A percentile compares a stretch with the other conserved stretches of the same genome.
Evolutionary conservation across 2,329 filamentous ascomycete genomes (phyloP).

Genomic region (Coccinonectria pachysandricola): DNA sequence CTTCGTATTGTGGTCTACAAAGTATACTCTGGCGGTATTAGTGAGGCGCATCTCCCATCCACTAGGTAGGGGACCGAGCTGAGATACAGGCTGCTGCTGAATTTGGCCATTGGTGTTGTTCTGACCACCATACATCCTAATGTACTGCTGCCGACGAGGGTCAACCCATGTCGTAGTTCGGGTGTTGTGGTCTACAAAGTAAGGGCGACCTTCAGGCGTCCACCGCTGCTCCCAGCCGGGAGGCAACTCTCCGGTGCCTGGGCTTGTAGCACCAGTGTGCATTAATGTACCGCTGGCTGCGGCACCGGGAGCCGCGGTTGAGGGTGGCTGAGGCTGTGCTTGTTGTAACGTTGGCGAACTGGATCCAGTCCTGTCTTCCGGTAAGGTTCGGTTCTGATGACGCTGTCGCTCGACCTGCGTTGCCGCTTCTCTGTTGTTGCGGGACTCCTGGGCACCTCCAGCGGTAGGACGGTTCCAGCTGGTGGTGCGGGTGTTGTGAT

Average conservation of each 20-base stretch:
- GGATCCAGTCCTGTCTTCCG: slow-evolving; percentile 87
- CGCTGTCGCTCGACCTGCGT: slow-evolving; percentile 87
- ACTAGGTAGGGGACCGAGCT: slow-evolving; percentile 87
- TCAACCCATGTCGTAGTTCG: slow-evolving; percentile 98
- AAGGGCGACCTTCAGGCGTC: slow-evolving; percentile 87
- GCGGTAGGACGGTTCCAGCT: slow-evolving; percentile 89
- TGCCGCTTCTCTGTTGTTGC: slow-evolving; percentile 75
- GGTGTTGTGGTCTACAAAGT: slow-evolving; percentile 98
- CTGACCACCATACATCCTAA: slow-evolving; percentile 88
- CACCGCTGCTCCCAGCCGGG: slow-evolving; percentile 94
- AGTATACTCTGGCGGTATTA: slow-evolving; percentile 95
- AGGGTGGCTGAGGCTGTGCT: slow-evolving; percentile 36
- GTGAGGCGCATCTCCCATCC: slow-evolving; percentile 99
- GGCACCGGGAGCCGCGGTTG: slow-evolving; percentile 23
- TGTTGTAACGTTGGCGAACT: slow-evolving; percentile 70
- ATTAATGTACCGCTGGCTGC: slow-evolving; percentile 65
- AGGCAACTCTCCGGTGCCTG: slow-evolving; percentile 87
- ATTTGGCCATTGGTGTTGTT: slow-evolving; percentile 79
- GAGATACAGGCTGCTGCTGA: slow-evolving; percentile 94
- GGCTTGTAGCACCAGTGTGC: slow-evolving; percentile 85
- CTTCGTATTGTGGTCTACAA: slow-evolving; percentile 99
- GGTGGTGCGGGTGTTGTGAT: slow-evolving; percentile 92
- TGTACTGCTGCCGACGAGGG: slow-evolving; percentile 92
- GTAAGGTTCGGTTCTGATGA: slow-evolving; percentile 90
- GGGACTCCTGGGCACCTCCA: slow-evolving; percentile 59